phyloP scores from a whole-genome alignment of 2,329 filamentous ascomycete species.

The Scleromitrula shiraiana region DNA sequence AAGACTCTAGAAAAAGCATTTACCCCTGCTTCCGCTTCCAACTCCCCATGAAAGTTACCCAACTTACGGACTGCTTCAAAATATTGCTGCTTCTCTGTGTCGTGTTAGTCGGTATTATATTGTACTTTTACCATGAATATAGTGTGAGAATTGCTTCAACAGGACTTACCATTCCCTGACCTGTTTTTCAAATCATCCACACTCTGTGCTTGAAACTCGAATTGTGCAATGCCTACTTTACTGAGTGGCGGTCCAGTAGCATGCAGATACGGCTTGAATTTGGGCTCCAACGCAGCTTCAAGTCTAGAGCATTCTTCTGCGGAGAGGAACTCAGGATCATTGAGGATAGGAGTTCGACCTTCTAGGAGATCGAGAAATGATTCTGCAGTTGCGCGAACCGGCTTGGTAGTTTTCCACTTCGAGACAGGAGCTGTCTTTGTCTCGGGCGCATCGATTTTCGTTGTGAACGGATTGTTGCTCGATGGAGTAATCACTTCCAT shows the following conservation, averaged over 20 bases:
- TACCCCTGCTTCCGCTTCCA: not conserved
- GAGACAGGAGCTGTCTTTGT: too few relatives aligned
- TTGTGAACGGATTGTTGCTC: too few relatives aligned
- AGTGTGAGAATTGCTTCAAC: too few relatives aligned
- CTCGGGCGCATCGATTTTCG: too few relatives aligned
- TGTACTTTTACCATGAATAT: not conserved
- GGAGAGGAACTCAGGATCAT: not conserved
- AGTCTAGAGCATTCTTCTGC: not conserved
- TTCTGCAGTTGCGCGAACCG: not conserved
- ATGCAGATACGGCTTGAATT: constrained; percentile 2
- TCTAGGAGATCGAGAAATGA: constrained; percentile 1
- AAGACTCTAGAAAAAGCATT: constrained; percentile 3
- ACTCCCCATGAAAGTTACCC: not conserved
- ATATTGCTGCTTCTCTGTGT: constrained; percentile 3
- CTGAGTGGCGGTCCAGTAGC: not conserved
- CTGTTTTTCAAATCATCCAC: constrained; percentile 4
- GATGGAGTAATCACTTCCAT: too few relatives aligned
- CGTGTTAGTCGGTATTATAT: not conserved
- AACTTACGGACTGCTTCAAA: not conserved
- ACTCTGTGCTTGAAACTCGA: constrained; percentile 4
- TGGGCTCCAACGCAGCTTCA: not conserved
- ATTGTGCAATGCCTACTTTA: constrained; percentile 6
- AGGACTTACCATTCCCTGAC: constrained; percentile 1
- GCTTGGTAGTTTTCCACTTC: not conserved
- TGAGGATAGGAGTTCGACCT: not conserved